Evolutionary conservation across 805 yeast species (phyloP).

Genomic region (Metschnikowia borealis): DNA sequence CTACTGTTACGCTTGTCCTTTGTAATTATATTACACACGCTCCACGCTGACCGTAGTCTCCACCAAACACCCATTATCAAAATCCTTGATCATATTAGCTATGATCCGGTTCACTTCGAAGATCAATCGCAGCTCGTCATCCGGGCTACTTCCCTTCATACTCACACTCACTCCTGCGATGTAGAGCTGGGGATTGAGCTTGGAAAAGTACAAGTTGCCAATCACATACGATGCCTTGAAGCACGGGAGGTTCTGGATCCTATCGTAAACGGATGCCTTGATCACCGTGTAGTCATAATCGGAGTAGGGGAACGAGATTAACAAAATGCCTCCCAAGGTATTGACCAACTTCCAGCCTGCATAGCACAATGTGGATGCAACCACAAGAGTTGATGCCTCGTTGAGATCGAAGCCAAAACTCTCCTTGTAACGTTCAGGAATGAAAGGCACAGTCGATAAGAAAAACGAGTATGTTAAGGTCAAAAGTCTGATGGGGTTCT

Average conservation of each 20-base stretch:
- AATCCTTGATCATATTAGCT: conserved; percentile 26
- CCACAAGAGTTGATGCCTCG: conserved; percentile 43
- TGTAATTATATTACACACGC: conserved; percentile 4
- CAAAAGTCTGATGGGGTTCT: conserved; percentile 44
- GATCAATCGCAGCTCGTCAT: conserved; percentile 58
- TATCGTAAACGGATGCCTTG: conserved; percentile 39
- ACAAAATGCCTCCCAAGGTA: conserved; percentile 48
- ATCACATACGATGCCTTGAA: conserved; percentile 50
- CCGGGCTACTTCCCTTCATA: conserved; percentile 69
- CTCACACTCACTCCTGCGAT: conserved; percentile 52
- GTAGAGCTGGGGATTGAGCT: conserved; percentile 58
- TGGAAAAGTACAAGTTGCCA: conserved; percentile 49
- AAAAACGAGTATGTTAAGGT: conserved; percentile 42
- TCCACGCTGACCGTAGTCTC: conserved; percentile 32
- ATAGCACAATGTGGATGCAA: conserved; percentile 42
- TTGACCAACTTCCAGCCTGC: conserved; percentile 52
- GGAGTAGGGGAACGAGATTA: conserved; percentile 50
- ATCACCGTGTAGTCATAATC: conserved; percentile 35
- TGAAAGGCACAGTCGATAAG: conserved; percentile 38
- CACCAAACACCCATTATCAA: conserved; percentile 23
- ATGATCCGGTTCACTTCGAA: conserved; percentile 46
- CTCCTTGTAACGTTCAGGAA: conserved; percentile 29
- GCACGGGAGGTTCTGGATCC: conserved; percentile 45
- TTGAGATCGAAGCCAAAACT: conserved; percentile 35
- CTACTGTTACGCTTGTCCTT: too few relatives aligned